Base-by-base conservation (phyloP, 2,329 filamentous ascomycete genomes). In the Trichophaea hybrida region DNA sequence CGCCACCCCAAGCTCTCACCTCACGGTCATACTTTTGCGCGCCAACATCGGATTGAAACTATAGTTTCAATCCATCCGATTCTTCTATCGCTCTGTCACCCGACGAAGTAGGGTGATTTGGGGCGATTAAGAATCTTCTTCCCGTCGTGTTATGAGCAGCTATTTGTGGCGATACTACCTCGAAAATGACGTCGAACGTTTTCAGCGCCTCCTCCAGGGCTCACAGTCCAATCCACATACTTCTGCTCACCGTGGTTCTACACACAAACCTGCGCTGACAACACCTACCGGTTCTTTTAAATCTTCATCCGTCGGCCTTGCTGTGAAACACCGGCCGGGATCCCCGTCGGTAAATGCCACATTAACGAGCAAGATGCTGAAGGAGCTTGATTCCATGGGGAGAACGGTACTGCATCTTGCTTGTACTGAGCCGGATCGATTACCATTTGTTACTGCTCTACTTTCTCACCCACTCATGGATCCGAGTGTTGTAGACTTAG, bases 141-240 rank as follows among this genome's bases (percentile, higher is more conserved):
- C 44, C 44, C 48, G 50, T 68, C 73, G 72, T 75, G 82, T 82
- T 82, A 93, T 97, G 91, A 97, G 88, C 84, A 85, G 89, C 77
- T 81, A 86, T 81, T 83, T 98, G 74, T 96, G 91, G 91, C 90
- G 89, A 80, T 88, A 82, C 73, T 97, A 91, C 73, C 85, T 94
- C 78, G 86, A 96, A 82, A 87, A 96, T 80, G 89, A 98, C 82
- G 86, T 95, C 82, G 90, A 94, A 73, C 83, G 77, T 72, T 97
- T 98, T 80, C 85, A 86, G 76, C 85, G 85, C 77, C 81, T 94
- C 71, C 80, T 98, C 80, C 84, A 84, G 34, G 59, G 64, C 59
- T 61, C 65, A 57, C 53, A 54, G 57, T 58, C 63, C 61, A 59
- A 61, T 35, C 12, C 17, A 38, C 35, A 55, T 55, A 49, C 55